Conservation (phyloP, 164 flowering plant genomes). For the Brasenia schreberi region DNA sequence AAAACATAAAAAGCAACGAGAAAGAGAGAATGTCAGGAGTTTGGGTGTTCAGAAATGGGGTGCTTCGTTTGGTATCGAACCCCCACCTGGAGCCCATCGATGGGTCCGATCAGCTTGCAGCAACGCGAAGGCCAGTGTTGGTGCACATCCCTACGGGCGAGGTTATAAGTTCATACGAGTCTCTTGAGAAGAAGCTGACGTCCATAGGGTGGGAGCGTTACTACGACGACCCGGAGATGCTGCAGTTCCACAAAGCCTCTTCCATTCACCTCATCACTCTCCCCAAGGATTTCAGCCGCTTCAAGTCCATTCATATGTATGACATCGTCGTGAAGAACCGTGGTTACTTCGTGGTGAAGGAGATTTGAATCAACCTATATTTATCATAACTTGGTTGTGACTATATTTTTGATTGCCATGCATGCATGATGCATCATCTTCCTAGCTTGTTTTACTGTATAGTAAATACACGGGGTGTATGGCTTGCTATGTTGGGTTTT, state of each 20-base stretch:
- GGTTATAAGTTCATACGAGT: constrained; percentile 34
- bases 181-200: constrained; percentile 27
- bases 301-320: constrained; percentile 56
- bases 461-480: too few relatives aligned
- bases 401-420: too few relatives aligned
- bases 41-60: constrained; percentile 40
- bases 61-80: constrained; percentile 13
- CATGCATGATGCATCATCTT: too few relatives aligned
- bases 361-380: constrained; percentile 2
- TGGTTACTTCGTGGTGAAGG: constrained; percentile 45
- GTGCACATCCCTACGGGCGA: constrained; percentile 36
- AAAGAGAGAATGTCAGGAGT: constrained; percentile 43
- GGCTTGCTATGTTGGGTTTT: too few relatives aligned
- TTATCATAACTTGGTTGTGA: too few relatives aligned
- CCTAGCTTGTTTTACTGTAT: too few relatives aligned
- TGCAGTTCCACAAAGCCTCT: constrained; percentile 49
- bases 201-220: constrained; percentile 67
- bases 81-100: constrained; percentile 5
- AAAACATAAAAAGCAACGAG: neutral
- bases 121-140: constrained; percentile 23
- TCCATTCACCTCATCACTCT: constrained; percentile 63
- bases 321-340: constrained; percentile 61
- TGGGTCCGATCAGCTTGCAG: constrained; percentile 1
- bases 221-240: constrained; percentile 35
- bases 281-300: constrained; percentile 47